Evolutionary conservation across 2,329 filamentous ascomycete genomes (phyloP).

Genomic region (Huntiella moniliformis): DNA sequence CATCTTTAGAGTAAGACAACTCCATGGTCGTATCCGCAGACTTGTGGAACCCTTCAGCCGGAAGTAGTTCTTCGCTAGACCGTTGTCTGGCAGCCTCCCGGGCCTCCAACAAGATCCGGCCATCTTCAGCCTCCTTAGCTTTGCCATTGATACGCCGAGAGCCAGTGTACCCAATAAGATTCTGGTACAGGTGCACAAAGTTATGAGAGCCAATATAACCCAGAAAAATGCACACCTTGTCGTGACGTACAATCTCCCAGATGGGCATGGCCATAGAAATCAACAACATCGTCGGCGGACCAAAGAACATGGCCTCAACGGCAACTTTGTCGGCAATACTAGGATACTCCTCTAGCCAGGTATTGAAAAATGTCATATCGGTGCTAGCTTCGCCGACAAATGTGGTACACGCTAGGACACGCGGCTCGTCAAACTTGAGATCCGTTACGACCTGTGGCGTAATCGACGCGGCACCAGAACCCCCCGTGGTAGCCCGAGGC

Average conservation of each 20-base stretch:
- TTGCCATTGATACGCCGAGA: constrained; percentile 15
- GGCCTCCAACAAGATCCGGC: constrained; percentile 36
- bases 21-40: not conserved
- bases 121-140: constrained; percentile 36
- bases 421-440: constrained; percentile 40
- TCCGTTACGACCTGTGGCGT: constrained; percentile 31
- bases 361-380: constrained; percentile 46
- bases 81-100: constrained; percentile 23
- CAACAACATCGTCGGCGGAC: constrained; percentile 45
- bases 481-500: constrained; percentile 1
- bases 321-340: constrained; percentile 36
- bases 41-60: constrained; percentile 6
- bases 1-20: constrained; percentile 11
- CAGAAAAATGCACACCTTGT: constrained; percentile 47
- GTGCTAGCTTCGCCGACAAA: constrained; percentile 46
- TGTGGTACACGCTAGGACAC: constrained; percentile 47
- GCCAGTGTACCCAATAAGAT: constrained; percentile 26
- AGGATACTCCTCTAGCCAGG: constrained; percentile 44
- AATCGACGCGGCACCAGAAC: constrained; percentile 22
- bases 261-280: constrained; percentile 47
- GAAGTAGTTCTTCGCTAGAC: constrained; percentile 5
- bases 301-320: constrained; percentile 50
- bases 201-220: constrained; percentile 49
- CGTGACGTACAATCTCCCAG: constrained; percentile 45
- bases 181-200: constrained; percentile 45